phyloP scores from a whole-genome alignment of 2,329 filamentous ascomycete genomes.

The Diaporthe ampelina region DNA sequence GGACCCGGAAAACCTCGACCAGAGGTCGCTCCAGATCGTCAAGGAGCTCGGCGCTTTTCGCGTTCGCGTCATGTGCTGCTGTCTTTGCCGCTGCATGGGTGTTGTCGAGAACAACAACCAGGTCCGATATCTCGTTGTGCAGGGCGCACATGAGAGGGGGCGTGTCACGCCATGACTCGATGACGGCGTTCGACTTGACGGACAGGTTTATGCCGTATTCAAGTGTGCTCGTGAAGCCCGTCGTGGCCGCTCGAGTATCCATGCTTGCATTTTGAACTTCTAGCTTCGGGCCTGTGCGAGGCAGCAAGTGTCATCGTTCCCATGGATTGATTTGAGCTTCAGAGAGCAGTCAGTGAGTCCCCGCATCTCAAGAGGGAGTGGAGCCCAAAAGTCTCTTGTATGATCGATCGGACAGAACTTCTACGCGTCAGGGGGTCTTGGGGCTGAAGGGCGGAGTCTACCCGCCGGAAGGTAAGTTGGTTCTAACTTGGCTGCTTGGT shows the following conservation, averaged over 20 bases:
- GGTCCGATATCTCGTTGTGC: slow-evolving; percentile 2
- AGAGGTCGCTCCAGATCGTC: not conserved
- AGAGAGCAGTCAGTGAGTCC: too few species aligned
- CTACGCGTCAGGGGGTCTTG: not conserved
- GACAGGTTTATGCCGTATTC: not conserved
- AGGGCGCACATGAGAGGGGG: slow-evolving; percentile 12
- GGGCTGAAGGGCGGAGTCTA: not conserved
- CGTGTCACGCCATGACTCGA: not conserved
- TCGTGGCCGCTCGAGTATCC: not conserved
- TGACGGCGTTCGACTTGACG: not conserved
- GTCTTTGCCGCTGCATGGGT: not conserved
- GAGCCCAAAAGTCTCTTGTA: not conserved
- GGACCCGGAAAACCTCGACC: not conserved
- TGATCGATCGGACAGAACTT: not conserved
- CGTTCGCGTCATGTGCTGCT: not conserved
- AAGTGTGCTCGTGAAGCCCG: not conserved
- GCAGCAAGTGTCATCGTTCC: not conserved
- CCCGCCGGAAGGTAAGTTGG: not conserved
- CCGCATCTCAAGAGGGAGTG: not conserved
- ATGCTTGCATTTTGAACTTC: slow-evolving; percentile 1
- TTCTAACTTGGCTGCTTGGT: not conserved
- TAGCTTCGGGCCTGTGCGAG: not conserved
- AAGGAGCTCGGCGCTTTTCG: not conserved
- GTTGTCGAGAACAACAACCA: not conserved
- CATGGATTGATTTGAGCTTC: not conserved